phyloP scores from a whole-genome alignment of 1,139 yeast genomes.

The Hyphopichia burtonii region DNA sequence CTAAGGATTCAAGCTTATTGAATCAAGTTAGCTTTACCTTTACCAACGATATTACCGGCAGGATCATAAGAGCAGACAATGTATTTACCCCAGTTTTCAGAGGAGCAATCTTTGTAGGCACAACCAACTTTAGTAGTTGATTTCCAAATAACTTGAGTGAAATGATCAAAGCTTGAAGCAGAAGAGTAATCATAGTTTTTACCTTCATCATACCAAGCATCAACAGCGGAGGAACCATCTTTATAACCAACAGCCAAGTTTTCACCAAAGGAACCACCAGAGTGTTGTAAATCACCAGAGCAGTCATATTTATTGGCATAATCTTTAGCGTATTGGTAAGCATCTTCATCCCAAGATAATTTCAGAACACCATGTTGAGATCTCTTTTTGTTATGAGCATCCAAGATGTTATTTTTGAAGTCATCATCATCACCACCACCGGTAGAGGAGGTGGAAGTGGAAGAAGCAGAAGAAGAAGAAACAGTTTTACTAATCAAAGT shows the following conservation, averaged over 20 bases:
- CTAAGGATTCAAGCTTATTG: background rate
- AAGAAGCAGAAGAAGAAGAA: constrained; percentile 4
- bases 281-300: constrained; percentile 65
- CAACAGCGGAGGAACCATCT: constrained; percentile 54
- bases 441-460: constrained; percentile 11
- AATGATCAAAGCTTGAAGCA: constrained; percentile 57
- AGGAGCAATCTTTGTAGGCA: constrained; percentile 56
- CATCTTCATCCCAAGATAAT: constrained; percentile 61
- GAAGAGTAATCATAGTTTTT: constrained; percentile 50
- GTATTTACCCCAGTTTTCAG: constrained; percentile 47
- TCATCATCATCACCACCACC: constrained; percentile 13
- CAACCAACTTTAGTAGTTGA: constrained; percentile 70
- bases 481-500: constrained; percentile 1
- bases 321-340: constrained; percentile 66
- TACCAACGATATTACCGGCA: constrained; percentile 52
- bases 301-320: constrained; percentile 73
- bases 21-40: constrained; percentile 44
- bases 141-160: constrained; percentile 87
- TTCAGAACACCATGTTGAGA: constrained; percentile 60
- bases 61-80: constrained; percentile 54
- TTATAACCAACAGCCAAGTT: constrained; percentile 78
- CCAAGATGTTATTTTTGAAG: constrained; percentile 40
- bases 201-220: constrained; percentile 85
- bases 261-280: constrained; percentile 83
- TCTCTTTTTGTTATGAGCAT: constrained; percentile 68